Evolutionary conservation across 2,329 filamentous ascomycete species (phyloP).

Genomic region (Eutypa lata): DNA sequence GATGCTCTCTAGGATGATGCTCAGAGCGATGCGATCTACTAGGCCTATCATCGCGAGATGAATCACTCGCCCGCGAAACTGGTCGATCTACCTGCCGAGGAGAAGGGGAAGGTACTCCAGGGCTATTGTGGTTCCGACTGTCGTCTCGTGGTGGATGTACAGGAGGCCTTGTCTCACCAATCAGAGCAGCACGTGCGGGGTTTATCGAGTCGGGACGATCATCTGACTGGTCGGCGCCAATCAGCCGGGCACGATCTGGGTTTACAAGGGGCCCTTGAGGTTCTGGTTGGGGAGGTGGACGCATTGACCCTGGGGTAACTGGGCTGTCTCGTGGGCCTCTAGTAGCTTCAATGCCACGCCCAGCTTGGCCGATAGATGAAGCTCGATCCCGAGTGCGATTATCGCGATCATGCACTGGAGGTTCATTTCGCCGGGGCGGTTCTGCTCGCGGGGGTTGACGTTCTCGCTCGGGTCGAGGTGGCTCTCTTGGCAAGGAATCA

Average conservation of each 20-base stretch:
- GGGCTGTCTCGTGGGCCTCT: constrained; percentile 23
- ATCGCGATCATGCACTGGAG: constrained; percentile 37
- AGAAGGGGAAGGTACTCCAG: constrained; percentile 47
- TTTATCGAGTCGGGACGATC: constrained; percentile 42
- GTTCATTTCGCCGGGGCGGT: constrained; percentile 24
- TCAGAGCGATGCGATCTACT: constrained; percentile 39
- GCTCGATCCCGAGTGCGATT: constrained; percentile 32
- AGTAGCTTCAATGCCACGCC: constrained; percentile 23
- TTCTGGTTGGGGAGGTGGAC: constrained; percentile 25
- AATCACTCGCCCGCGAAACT: constrained; percentile 34
- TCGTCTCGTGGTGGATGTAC: constrained; percentile 42
- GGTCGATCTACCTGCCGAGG: constrained; percentile 34
- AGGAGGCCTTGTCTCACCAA: constrained; percentile 36
- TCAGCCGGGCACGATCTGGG: constrained; percentile 51
- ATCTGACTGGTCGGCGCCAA: constrained; percentile 33
- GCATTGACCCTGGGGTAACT: constrained; percentile 26
- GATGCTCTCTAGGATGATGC: constrained; percentile 29
- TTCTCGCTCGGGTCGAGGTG: constrained; percentile 38
- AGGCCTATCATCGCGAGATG: constrained; percentile 44
- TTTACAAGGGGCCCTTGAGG: constrained; percentile 49
- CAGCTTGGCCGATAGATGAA: constrained; percentile 13
- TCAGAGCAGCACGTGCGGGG: constrained; percentile 44
- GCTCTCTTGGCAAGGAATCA: constrained; percentile 34
- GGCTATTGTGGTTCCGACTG: constrained; percentile 36
- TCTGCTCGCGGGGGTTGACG: constrained; percentile 27